Evolutionary conservation across 2,329 filamentous ascomycete genomes (phyloP), one percentile per base, ranked within the genome.

Genomic region (Cercospora zeina): DNA sequence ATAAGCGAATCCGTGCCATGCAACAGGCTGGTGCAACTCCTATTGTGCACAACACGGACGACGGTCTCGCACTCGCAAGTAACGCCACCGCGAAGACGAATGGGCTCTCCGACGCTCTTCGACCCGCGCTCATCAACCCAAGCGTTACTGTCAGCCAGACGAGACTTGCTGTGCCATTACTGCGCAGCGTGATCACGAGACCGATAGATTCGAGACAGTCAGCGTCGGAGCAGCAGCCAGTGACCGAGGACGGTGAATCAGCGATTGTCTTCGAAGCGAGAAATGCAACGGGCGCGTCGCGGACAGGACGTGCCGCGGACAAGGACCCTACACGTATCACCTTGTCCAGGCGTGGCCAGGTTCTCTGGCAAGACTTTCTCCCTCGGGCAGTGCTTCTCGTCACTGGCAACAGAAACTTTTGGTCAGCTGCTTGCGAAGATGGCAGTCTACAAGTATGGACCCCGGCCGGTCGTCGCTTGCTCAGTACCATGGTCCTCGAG

Each of bases 341-440:
- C 4, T 87, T 95, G 39, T 89, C 87, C 1, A 93, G 91, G 73
- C 86, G 91, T 59, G 91, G 91, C 4, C 86, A 88, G 60, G 81
- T 89, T 1, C 76, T 97, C 3, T 99, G 96, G 95, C 91, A 97
- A 71, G 96, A 99, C 72, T 99, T 91, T 70, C 79, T 99, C 13
- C 93, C 93, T 0, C 85, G 89, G 62, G 87, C 91, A 5, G 89
- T 96, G 24, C 84, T 99, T n/a, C 83, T 97, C 1, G 88, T 96
- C 1, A 95, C 93, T 0, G 96, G 92, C 2, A 97, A 92, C 75
- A 87, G 89, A 69, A 87, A 89, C 68, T 93, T 97, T 73, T 99
- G 95, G 90, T 89, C 90, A 0, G 93, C 89, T 14, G 93, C 90
- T 9, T 97, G 93, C 71, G 95, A 99, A 74, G 95, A 97, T 72